Base-by-base conservation (phyloP, 257 asterid species). In the Scutellaria minor region DNA sequence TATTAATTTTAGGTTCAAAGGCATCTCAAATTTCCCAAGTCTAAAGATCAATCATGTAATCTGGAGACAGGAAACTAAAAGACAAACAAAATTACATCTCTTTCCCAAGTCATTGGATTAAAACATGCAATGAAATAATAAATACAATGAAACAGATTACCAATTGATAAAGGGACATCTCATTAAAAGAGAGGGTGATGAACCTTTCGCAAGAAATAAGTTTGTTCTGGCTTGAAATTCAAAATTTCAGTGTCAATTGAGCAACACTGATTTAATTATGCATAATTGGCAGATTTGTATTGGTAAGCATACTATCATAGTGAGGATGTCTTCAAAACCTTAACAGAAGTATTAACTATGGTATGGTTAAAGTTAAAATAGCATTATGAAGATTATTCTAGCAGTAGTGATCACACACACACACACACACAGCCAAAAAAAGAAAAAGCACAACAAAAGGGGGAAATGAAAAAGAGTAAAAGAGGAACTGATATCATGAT, bases 321-420 rank as follows among this genome's bases (percentile, higher is more conserved):
- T 31, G 37, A 31, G 37, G 37, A 18, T 40, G 39, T 11, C 64
- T 50, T 72, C 24, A 54, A 53, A 24, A 52, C 42, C 50, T 73
- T 44, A 46, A 60, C 54, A 31, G 64, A 57, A 50, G 46, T 35
- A n/a, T 52, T 40, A 31, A 54, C 60, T 46, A 9, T 13, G 35
- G 53, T 63, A 31, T 24, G 2, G 27, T 24, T 24, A 24, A 24
- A 24, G 27, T 24, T 18, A 18, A 18, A 18, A 18, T 18, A 18
- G 18, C 18, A 18, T 18, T 24, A 24, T 24, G 27, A 24, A 24
- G 27, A 24, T 24, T 24, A 24, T 24, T 24, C 27, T 24, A 24
- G 27, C 1, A 24, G 27, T 24, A 24, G 27, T 24, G 27, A 24
- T 24, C 27, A 24, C 27, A 24, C 27, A 24, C 27, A 24, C 27